phyloP scores from a whole-genome alignment of 1,139 yeast species.

The Scheffersomyces lignicola region DNA sequence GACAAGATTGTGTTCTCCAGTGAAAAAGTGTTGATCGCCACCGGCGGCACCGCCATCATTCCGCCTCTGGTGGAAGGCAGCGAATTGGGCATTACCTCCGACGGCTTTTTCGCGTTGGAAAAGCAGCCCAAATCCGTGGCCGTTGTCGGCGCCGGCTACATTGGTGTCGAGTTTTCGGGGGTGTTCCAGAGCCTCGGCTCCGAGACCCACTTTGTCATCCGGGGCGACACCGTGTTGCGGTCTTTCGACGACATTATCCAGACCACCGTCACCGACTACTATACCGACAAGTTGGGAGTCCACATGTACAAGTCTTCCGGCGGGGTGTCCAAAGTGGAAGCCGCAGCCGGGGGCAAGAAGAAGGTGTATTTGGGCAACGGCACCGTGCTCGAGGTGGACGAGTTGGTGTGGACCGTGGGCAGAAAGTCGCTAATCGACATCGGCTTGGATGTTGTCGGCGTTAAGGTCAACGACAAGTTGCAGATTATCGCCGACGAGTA shows the following conservation, averaged over 20 bases:
- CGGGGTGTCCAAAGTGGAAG: conserved; percentile 60
- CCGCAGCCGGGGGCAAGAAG: conserved; percentile 59
- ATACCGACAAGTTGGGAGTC: conserved; percentile 73
- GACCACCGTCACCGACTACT: conserved; percentile 73
- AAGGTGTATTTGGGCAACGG: conserved; percentile 60
- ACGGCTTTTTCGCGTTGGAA: conserved; percentile 82
- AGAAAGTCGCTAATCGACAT: conserved; percentile 74
- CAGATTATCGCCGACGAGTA: conserved; percentile 80
- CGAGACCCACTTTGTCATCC: conserved; percentile 83
- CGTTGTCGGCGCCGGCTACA: conserved; percentile 96
- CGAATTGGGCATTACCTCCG: conserved; percentile 83
- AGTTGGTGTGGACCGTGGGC: conserved; percentile 91
- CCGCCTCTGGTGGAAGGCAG: conserved; percentile 77
- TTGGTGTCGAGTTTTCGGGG: conserved; percentile 94
- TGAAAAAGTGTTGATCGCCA: conserved; percentile 82
- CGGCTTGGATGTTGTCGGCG: conserved; percentile 75
- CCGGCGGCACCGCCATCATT: conserved; percentile 83
- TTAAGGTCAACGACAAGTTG: conserved; percentile 55
- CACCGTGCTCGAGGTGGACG: conserved; percentile 66
- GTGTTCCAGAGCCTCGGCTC: conserved; percentile 85
- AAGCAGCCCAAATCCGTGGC: conserved; percentile 90
- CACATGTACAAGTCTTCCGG: conserved; percentile 68
- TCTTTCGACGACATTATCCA: conserved; percentile 84
- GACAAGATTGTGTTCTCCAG: conserved; percentile 70
- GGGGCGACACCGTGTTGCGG: conserved; percentile 89